Evolutionary conservation across 2,329 filamentous ascomycete genomes (phyloP).

Genomic region (Talaromyces piceae): DNA sequence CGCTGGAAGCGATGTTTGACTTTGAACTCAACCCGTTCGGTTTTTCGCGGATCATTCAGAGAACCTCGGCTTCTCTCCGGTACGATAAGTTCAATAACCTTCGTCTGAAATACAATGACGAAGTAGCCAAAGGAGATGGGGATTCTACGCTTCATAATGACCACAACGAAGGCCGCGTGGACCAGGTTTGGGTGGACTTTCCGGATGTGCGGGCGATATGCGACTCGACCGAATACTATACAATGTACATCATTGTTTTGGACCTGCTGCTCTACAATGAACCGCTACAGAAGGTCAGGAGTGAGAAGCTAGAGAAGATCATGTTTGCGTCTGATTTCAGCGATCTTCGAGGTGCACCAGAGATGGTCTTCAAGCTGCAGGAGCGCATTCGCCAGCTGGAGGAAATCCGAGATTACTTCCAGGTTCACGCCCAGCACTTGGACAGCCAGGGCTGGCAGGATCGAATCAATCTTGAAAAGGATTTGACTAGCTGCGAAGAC

Average conservation of each 20-base stretch:
- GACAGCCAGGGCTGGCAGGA: slow-evolving; percentile 91
- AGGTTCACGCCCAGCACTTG: slow-evolving; percentile 78
- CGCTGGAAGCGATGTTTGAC: slow-evolving; percentile 97
- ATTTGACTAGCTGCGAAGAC: slow-evolving; percentile 83
- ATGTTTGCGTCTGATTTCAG: slow-evolving; percentile 98
- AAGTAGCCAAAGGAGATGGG: slow-evolving; percentile 62
- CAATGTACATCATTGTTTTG: slow-evolving; percentile 94
- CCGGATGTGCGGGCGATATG: slow-evolving; percentile 90
- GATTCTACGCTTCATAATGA: slow-evolving; percentile 35
- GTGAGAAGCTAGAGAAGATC: slow-evolving; percentile 92
- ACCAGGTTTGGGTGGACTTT: slow-evolving; percentile 95
- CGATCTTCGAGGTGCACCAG: slow-evolving; percentile 84
- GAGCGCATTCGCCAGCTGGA: slow-evolving; percentile 88
- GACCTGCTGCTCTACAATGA: slow-evolving; percentile 95
- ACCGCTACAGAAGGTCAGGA: slow-evolving; percentile 93
- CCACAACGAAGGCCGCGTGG: slow-evolving; percentile 67
- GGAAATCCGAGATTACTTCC: slow-evolving; percentile 94
- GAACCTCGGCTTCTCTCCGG: slow-evolving; percentile 86
- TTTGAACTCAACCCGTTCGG: slow-evolving; percentile 90
- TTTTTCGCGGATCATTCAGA: slow-evolving; percentile 95
- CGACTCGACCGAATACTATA: slow-evolving; percentile 95
- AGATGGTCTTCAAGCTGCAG: slow-evolving; percentile 86
- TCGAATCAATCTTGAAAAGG: slow-evolving; percentile 76
- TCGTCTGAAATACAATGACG: slow-evolving; percentile 93
- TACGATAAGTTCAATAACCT: slow-evolving; percentile 99